Conservation (phyloP, 495 filamentous ascomycete genomes). For the Aspergillus affinis region DNA sequence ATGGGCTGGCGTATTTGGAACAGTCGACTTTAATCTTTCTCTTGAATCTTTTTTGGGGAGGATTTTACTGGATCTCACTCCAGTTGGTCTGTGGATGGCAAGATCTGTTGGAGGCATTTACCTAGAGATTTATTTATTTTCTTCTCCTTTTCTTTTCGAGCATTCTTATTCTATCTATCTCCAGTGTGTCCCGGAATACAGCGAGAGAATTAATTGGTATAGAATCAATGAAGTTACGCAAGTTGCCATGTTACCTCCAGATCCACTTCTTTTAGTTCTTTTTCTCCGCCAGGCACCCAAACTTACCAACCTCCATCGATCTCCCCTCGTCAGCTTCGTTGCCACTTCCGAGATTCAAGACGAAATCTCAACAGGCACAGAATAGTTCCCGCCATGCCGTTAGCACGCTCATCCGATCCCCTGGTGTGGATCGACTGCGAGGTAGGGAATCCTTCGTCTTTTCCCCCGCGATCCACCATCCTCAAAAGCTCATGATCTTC, state of each 20-base stretch:
- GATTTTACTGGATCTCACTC: not conserved
- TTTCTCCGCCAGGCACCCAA: not conserved
- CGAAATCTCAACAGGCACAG: not conserved
- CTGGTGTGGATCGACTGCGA: constrained; percentile 92
- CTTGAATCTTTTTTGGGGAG: not conserved
- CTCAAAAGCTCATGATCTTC: not conserved
- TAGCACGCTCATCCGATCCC: constrained; percentile 54
- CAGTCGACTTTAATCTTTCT: constrained; percentile 5
- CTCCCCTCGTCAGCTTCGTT: not conserved
- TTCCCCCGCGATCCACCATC: constrained; percentile 5
- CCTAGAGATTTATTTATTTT: not conserved
- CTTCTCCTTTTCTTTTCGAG: not conserved
- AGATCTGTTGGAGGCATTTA: not conserved
- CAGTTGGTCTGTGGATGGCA: not conserved
- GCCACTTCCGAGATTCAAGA: not conserved
- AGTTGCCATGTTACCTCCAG: constrained; percentile 6
- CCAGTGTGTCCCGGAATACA: not conserved
- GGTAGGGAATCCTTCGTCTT: constrained; percentile 42
- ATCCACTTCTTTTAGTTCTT: constrained; percentile 2
- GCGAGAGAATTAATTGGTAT: constrained; percentile 12
- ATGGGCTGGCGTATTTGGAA: constrained; percentile 20
- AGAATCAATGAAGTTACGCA: constrained; percentile 19
- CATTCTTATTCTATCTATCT: constrained; percentile 6
- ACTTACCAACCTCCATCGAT: not conserved
- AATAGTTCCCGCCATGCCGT: constrained; percentile 36